Conservation (phyloP, 441 rosid genomes). For the Gossypium davidsonii region DNA sequence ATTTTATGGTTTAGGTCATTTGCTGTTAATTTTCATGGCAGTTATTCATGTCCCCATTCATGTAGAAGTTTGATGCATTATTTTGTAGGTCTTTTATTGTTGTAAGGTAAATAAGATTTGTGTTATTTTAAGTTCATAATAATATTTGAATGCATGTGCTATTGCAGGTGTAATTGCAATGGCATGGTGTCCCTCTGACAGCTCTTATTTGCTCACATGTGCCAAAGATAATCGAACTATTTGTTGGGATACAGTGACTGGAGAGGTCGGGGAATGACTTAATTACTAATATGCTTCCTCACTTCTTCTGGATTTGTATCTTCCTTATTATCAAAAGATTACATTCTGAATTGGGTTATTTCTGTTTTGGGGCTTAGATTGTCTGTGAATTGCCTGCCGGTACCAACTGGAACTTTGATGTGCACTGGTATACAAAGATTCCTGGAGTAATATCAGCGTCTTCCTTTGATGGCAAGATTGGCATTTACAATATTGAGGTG, state of each 20-base stretch:
- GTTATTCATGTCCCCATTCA: neutral
- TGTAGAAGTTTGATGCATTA: slow-evolving; percentile 3
- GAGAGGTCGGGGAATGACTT: slow-evolving; percentile 51
- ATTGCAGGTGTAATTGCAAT: slow-evolving; percentile 92
- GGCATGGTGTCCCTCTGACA: slow-evolving; percentile 96
- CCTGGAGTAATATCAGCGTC: slow-evolving; percentile 97
- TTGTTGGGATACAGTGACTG: slow-evolving; percentile 92
- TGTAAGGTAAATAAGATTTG: neutral
- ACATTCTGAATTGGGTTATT: slow-evolving; percentile 10
- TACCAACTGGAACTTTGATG: slow-evolving; percentile 95
- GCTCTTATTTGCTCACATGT: slow-evolving; percentile 92
- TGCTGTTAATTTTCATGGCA: neutral
- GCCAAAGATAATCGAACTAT: slow-evolving; percentile 97
- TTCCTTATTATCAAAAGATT: neutral
- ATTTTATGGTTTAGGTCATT: neutral
- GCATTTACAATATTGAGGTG: slow-evolving; percentile 94
- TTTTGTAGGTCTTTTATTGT: slow-evolving; percentile 4
- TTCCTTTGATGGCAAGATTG: slow-evolving; percentile 96
- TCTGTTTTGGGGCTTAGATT: slow-evolving; percentile 42
- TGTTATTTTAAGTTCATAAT: slow-evolving; percentile 7
- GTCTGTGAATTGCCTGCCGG: slow-evolving; percentile 91
- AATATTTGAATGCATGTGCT: slow-evolving; percentile 9
- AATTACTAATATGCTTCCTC: neutral
- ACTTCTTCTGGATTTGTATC: neutral
- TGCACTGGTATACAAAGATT: slow-evolving; percentile 95